Conservation (phyloP, 1,284 basidiomycete species). For the Marasmius fiardii region DNA sequence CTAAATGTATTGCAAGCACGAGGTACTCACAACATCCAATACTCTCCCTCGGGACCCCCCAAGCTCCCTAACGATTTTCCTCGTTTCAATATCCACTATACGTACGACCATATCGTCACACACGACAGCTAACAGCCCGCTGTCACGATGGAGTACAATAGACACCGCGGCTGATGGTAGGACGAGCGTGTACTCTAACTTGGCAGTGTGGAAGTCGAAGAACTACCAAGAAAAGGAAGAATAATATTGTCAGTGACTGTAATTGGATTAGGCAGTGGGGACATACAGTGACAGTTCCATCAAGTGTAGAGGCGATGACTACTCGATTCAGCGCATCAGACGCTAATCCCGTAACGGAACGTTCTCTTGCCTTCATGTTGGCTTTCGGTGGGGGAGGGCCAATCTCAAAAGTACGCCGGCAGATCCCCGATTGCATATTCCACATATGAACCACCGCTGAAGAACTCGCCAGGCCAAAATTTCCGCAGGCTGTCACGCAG, state of each 20-base stretch:
- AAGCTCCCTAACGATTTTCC: conserved; percentile 84
- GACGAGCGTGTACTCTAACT: conserved; percentile 64
- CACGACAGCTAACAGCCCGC: conserved; percentile 78
- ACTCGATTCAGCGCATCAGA: conserved; percentile 84
- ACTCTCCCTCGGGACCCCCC: conserved; percentile 77
- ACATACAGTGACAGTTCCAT: conserved; percentile 85
- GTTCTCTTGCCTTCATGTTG: conserved; percentile 37
- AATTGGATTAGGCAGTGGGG: background rate
- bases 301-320: conserved; percentile 82
- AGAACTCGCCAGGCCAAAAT: conserved; percentile 87
- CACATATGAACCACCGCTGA: conserved; percentile 81
- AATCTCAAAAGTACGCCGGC: conserved; percentile 74
- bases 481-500: conserved; percentile 92
- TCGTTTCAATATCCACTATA: conserved; percentile 90
- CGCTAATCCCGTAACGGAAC: conserved; percentile 79
- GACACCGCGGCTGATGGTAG: conserved; percentile 71
- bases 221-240: conserved; percentile 52
- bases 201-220: conserved; percentile 91
- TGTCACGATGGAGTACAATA: conserved; percentile 81
- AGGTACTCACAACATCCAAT: conserved; percentile 73
- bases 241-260: background rate
- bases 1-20: background rate
- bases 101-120: conserved; percentile 88
- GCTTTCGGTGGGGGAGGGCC: conserved; percentile 58
- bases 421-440: conserved; percentile 95